Evolutionary conservation across 768 basidiomycete genomes (phyloP), one percentile per base, ranked within the genome.

Genomic region (Rhizopogon vesiculosus): DNA sequence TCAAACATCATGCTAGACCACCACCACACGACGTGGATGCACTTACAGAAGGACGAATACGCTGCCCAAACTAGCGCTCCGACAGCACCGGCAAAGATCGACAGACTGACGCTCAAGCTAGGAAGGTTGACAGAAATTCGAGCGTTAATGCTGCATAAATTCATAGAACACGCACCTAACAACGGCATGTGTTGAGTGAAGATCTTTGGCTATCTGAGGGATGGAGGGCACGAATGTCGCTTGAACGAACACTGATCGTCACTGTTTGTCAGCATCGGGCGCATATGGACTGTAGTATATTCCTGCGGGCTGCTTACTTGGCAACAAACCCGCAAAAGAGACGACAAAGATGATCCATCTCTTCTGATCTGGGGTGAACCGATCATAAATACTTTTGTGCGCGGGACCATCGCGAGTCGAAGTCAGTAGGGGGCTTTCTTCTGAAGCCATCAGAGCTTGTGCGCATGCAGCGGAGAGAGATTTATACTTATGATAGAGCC

Each of bases 181-280:
- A 18, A 86, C 67, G 8, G 76, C 55, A 0, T 76, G 76, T 0
- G 84, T 81, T 0, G 84, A 76, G n/a, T 78, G 51, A 3, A 90
- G 64, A 56, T 90, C 87, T 22, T 67, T 66, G 2, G 87, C 82
- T 56, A 91, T 82, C 46, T 85, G 76, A 0, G 86, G 85, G 51
- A 90, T 85, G 0, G 82, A 80, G 0, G 87, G 87, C 0, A 87
- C 75, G 64, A 90, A 87, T 0, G 83, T 79, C 0, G 81, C 83
- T 7, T 80, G 76, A 0, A 85, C 81, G n/a, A 42, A 16, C 29
- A 40, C 38, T n/a, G 31, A 33, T 33, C 31, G 31, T 8, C 10
- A 51, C 25, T 5, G 9, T 13, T 15, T 4, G 8, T 52, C 3
- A 28, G 29, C 10, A 13, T 19, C 12, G 18, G 0, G n/a, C 25